Percentiles rank a stretch among this genome's conserved stretches.
These are phyloP conservation scores for Ajuga chamaepitys DNA, from an alignment of 257 asterid genomes.

Conservation along the genomic window DNA sequence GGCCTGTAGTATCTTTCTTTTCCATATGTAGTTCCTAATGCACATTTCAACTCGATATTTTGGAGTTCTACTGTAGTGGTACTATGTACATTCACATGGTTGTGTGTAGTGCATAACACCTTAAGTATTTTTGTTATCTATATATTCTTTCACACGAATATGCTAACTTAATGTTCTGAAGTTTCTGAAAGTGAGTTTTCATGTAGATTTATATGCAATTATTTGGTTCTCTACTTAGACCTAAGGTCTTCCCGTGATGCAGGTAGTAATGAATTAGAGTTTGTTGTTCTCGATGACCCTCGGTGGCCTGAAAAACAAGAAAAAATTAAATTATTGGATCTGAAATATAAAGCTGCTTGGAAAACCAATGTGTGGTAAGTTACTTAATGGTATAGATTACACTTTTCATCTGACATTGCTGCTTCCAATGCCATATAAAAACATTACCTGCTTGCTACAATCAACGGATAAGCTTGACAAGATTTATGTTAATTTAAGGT, in stretches of 20 bases:
- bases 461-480: background rate
- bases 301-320: conserved; percentile 48
- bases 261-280: conserved; percentile 42
- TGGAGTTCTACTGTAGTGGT: background rate
- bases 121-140: no score
- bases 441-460: background rate
- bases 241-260: conserved; percentile 16
- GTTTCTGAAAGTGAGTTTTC: background rate
- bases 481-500: background rate
- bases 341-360: conserved; percentile 49
- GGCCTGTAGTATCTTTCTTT: background rate
- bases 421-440: background rate
- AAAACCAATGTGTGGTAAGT: conserved; percentile 40
- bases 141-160: background rate
- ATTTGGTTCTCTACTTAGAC: background rate
- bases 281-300: conserved; percentile 46
- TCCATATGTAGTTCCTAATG: background rate
- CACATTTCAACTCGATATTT: background rate
- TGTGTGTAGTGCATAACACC: no score
- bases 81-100: no score
- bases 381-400: conserved; percentile 10
- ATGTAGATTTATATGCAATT: background rate
- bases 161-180: background rate
- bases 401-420: background rate
- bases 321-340: conserved; percentile 54